Base-by-base conservation (phyloP, 352 stramenopile species). In the Aphanomyces euteiches region DNA sequence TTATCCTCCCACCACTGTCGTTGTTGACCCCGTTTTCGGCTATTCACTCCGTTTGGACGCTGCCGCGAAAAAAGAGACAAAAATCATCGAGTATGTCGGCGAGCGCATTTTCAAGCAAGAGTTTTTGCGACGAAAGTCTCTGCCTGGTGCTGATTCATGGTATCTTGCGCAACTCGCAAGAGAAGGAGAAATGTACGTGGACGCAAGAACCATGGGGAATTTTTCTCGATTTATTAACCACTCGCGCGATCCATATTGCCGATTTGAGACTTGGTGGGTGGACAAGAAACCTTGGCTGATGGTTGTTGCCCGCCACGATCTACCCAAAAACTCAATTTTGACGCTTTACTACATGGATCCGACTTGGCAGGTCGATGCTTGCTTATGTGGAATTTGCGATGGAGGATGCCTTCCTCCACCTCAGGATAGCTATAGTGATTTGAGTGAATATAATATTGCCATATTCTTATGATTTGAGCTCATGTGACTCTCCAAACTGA, bases 21-120 rank as follows among this genome's bases (percentile, higher is more conserved):
- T 57, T n/a, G 6, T 36, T 57, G 48, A 57, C 19, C 19, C 48
- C 12, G 19, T 36, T 7, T 57, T 57, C 7, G 19, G 12, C 6
- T 34, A 19, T 57, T 15, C 6, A 6, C 19, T 57, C 7, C 48
- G 48, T 19, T 15, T 57, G 12, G 48, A 57, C 19, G 17, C 12
- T 36, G 19, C 12, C 19, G 48, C 36, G 7, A 15, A 15, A 36
- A 5, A 15, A 57, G 48, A 34, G 36, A 57, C 48, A 6, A 57
- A 57, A n/a, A 57, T 57, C 48, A 57, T 57, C 17, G 48, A 57
- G 17, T 57, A 57, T 21, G 48, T 57, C 7, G 48, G 48, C 19
- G 48, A 57, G 36, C 48, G 19, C 17, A 57, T 57, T 34, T 15
- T 7, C 17, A 57, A 57, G 19, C 15, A 57, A 57, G 48, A 57